phyloP scores from a whole-genome alignment of 257 asterid species.

The Capsicum chinense region DNA sequence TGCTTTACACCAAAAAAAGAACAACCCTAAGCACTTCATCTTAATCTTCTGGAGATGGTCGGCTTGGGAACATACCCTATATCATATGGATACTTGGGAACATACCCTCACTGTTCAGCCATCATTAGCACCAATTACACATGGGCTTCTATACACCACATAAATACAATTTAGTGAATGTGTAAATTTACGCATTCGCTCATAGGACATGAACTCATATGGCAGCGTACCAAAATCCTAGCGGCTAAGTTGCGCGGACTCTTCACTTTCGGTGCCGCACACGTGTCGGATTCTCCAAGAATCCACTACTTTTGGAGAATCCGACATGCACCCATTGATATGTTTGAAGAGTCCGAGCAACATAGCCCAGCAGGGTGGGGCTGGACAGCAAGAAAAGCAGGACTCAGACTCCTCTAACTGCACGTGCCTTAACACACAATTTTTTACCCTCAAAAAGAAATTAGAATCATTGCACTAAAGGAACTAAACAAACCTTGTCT shows the following conservation, averaged over 20 bases:
- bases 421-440: not conserved
- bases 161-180: not conserved
- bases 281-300: no score
- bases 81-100: not conserved
- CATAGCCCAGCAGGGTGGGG: not conserved
- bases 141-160: constrained; percentile 6
- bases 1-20: no score
- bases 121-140: not conserved
- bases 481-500: constrained; percentile 76
- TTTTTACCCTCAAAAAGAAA: not conserved
- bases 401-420: constrained; percentile 3
- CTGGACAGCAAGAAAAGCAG: constrained; percentile 23
- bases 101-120: not conserved
- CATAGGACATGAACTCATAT: constrained; percentile 11
- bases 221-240: not conserved
- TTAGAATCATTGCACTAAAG: constrained; percentile 31
- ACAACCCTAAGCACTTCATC: no score
- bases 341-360: no score
- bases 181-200: not conserved
- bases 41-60: no score
- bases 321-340: no score
- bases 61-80: not conserved
- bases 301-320: no score
- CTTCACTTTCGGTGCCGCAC: no score
- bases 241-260: no score